Evolutionary conservation across 805 yeast genomes (phyloP), one percentile per base, ranked within the genome.

Genomic region (Wickerhamiella cacticola): DNA sequence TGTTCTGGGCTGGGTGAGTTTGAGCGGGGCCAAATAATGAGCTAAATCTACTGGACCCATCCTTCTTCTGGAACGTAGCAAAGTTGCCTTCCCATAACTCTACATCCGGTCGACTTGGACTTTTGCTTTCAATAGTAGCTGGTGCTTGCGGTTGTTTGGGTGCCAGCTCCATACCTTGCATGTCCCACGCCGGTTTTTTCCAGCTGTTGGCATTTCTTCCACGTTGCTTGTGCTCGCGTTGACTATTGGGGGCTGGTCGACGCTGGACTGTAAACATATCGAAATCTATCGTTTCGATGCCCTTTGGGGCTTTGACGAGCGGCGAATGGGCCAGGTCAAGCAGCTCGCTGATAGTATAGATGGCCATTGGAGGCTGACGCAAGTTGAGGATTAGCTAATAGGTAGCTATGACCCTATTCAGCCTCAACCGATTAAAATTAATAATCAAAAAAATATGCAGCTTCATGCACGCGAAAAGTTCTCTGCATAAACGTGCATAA

Each of bases 321-420:
- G 58, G 57, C 39, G 60, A 55, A 38, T 52, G 45, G 5, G 58
- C 49, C n/a, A 54, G 50, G 36, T 55, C 58, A 12, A 36, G 34
- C 18, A 57, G 55, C 44, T 51, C 55, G 8, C 52, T 53, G 3
- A 49, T 48, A 15, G 51, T 38, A 47, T 56, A 56, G 31, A 33
- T 28, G 49, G 47, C 28, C 23, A 23, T 24, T 31, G 36, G 36
- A 31, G 18, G 36, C 34, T 29, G 9, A 29, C 34, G 34, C 34
- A 29, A 15, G 34, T 15, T 29, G 34, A n/a, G 8, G 34, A 29
- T 29, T 29, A 29, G 34, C n/a, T 29, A 29, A 29, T 29, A 29
- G n/a, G n/a, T 13, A 12, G 34, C n/a, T n/a, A n/a, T n/a, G n/a
- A n/a, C n/a, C n/a, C n/a, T n/a, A n/a, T n/a, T n/a, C n/a, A n/a